These are phyloP conservation scores for Amoeboaphelidium protococcarum DNA, from an alignment of 371 early-diverging fungal genomes.

Conservation along the genomic window DNA sequence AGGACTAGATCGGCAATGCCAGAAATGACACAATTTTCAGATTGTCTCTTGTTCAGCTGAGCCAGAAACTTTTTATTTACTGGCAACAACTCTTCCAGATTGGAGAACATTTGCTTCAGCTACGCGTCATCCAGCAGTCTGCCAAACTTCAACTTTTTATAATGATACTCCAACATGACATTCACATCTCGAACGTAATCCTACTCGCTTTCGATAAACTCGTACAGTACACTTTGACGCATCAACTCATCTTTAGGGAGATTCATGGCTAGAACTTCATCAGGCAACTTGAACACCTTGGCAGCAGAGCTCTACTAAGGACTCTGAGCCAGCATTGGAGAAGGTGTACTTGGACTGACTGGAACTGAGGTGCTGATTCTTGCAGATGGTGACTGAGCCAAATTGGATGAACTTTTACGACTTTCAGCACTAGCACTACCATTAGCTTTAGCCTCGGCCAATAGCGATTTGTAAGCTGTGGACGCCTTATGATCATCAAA, in stretches of 20 bases:
- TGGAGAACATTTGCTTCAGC: conserved; percentile 13
- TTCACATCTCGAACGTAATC: conserved; percentile 19
- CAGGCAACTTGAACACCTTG: conserved; percentile 10
- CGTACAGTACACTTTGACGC: conserved; percentile 20
- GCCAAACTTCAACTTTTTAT: conserved; percentile 8
- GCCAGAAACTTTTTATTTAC: conserved; percentile 14
- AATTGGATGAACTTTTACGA: neutral
- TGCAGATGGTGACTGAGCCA: neutral
- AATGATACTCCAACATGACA: conserved; percentile 18
- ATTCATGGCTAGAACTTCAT: conserved; percentile 10
- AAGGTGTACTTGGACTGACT: neutral
- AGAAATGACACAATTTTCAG: conserved; percentile 10
- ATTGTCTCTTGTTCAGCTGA: conserved; percentile 8
- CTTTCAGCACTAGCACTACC: neutral
- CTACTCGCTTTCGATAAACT: conserved; percentile 21
- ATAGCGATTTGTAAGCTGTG: too few species aligned
- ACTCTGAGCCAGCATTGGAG: neutral
- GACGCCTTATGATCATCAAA: too few species aligned
- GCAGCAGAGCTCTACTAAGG: neutral
- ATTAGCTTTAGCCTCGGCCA: neutral
- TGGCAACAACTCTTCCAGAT: conserved; percentile 14
- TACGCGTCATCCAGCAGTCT: conserved; percentile 13
- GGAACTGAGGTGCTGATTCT: neutral
- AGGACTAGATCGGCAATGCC: conserved; percentile 4
- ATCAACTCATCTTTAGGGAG: conserved; percentile 19